Evolutionary conservation across 2,329 filamentous ascomycete genomes (phyloP), one percentile per base, ranked within the genome.

Genomic region (Fusarium cicatricum): DNA sequence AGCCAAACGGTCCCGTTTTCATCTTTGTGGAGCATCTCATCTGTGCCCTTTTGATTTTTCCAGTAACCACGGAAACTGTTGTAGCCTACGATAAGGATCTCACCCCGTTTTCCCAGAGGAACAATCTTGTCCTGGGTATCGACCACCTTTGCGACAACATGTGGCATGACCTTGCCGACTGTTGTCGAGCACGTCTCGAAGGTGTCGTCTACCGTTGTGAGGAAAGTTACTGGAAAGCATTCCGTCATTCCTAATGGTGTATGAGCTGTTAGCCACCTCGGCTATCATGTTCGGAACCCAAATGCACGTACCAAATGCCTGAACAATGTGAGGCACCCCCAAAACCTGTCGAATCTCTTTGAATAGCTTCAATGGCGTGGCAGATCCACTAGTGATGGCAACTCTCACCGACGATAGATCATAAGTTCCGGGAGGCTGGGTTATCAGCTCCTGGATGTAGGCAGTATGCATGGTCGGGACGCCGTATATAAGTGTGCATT

Each of bases 201-300:
- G 0, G 86, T 85, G 61, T 90, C 87, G 52, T 87, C 80, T 0
- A 85, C 87, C 1, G 85, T 84, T 0, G 88, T 90, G 85, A 90
- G 90, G 9, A 80, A 79, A 4, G 78, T 81, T 0, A 84, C 81
- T 2, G 82, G 82, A 31, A 73, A 77, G 0, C 87, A 90, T 70
- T 90, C 87, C 1, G 87, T 90, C 87, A 90, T 90, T 38, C 88
- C 78, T 52, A 81, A 82, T 52, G 74, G 79, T 10, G n/a, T n/a
- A n/a, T n/a, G n/a, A n/a, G n/a, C n/a, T n/a, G n/a, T n/a, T n/a
- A n/a, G n/a, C n/a, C n/a, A n/a, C n/a, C n/a, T n/a, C n/a, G n/a
- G n/a, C n/a, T n/a, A n/a, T n/a, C n/a, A n/a, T n/a, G n/a, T n/a
- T n/a, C n/a, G n/a, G n/a, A n/a, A n/a, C n/a, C n/a, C n/a, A n/a